Evolutionary conservation across 352 stramenopile genomes (phyloP).

Genomic region (Thalassiosira sp.): DNA sequence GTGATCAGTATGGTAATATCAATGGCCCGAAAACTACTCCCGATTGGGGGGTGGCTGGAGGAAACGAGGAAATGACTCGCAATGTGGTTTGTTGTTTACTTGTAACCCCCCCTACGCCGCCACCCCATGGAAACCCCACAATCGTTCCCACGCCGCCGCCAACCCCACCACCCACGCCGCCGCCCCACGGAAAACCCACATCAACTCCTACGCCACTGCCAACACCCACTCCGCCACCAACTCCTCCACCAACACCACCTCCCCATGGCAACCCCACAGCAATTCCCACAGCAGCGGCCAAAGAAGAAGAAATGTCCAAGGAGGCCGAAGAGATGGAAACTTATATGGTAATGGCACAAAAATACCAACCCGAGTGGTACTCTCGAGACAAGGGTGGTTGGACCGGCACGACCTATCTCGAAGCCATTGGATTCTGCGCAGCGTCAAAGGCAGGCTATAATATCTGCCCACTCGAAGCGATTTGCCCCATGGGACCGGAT

Average conservation of each 20-base stretch:
- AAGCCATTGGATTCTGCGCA: slow-evolving; percentile 12
- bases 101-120: too few species aligned
- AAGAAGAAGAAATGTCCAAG: background rate
- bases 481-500: slow-evolving; percentile 4
- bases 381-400: background rate
- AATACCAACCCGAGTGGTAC: background rate
- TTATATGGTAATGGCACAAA: background rate
- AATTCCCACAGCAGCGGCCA: too few species aligned
- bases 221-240: too few species aligned
- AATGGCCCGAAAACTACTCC: slow-evolving; percentile 4
- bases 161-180: too few species aligned
- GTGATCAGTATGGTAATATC: slow-evolving; percentile 3
- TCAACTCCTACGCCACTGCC: background rate
- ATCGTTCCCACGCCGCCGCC: too few species aligned
- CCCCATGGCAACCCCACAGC: too few species aligned
- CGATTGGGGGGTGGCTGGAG: slow-evolving; percentile 21
- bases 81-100: slow-evolving; percentile 16
- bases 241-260: too few species aligned
- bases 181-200: too few species aligned
- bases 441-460: background rate
- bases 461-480: slow-evolving; percentile 1
- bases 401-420: background rate
- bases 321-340: background rate
- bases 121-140: too few species aligned
- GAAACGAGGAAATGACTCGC: slow-evolving; percentile 9